Evolutionary conservation across 129 eudicot species (phyloP).

Genomic region (Scalesia atractyloides): DNA sequence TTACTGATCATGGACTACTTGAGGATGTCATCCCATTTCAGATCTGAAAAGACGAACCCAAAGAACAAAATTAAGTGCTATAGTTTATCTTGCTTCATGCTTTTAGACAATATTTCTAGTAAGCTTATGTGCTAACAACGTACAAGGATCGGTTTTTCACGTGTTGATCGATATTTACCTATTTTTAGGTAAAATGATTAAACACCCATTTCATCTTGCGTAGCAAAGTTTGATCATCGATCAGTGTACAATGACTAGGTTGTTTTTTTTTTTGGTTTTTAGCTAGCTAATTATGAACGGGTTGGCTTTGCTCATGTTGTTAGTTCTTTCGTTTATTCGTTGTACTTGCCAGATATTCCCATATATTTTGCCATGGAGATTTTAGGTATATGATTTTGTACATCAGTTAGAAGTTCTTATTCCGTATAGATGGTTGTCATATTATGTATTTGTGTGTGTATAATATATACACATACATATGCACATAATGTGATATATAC

Average conservation of each 20-base stretch:
- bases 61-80: constrained; percentile 40
- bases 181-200: constrained; percentile 20
- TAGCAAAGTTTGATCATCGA: constrained; percentile 38
- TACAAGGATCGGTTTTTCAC: constrained; percentile 40
- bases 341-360: constrained; percentile 39
- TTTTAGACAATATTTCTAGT: constrained; percentile 31
- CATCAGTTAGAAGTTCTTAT: constrained; percentile 22
- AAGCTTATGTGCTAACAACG: constrained; percentile 41
- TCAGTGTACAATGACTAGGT: constrained; percentile 40
- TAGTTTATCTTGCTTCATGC: constrained; percentile 32
- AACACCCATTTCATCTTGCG: constrained; percentile 26
- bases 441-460: neutral
- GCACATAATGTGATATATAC: no score
- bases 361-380: constrained; percentile 36
- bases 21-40: constrained; percentile 70
- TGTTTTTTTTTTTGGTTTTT: constrained; percentile 5
- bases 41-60: constrained; percentile 55
- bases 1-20: constrained; percentile 81
- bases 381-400: constrained; percentile 38
- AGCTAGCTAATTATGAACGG: constrained; percentile 29
- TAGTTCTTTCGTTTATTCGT: constrained; percentile 41
- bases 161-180: constrained; percentile 15
- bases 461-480: neutral
- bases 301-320: constrained; percentile 32
- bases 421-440: neutral